Base-by-base conservation (phyloP, 2,329 filamentous ascomycete genomes). In the Aspergillus sp. region DNA sequence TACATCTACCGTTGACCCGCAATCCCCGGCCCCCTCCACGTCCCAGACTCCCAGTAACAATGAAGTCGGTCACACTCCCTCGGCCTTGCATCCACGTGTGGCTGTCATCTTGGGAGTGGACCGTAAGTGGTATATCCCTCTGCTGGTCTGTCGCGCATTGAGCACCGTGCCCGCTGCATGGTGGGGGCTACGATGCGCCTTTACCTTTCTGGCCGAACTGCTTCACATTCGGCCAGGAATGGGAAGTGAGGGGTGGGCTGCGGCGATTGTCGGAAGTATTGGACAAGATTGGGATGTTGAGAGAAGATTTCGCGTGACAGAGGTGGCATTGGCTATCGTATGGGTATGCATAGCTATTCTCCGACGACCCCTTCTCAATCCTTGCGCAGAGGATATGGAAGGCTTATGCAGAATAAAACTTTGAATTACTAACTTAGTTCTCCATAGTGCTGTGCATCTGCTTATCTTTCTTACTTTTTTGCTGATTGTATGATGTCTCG, bases 401-500 rank as follows among this genome's bases (percentile, higher is more conserved):
- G 27, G 8, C 26, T 32, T 39, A 39, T 34, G 27, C 29, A 43
- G 26, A 31, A 26, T 30, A 12, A 32, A 19, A 37, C 19, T 19
- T 19, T 19, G 19, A 4, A 19, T 19, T 19, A 19, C 19, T 19
- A 19, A 19, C 19, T 19, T 19, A 19, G 4, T 19, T 19, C 19
- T 19, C 19, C 19, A 8, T 41, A 88, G 86, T 89, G 85, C 69
- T 82, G 79, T 59, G 83, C 85, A 46, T 87, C 85, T 13, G 86
- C 83, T 42, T 88, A 89, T 65, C 76, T 90, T 47, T 86, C 85
- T 40, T 90, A 88, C 66, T 87, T 88, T 71, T 90, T 90, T 62
- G 87, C 85, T 45, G 86, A 90, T 68, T 88, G 86, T 66, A 78
- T 90, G 57, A 90, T 90, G 86, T 89, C 85, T 49, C 75, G 87